These are phyloP conservation scores for Venturia oleaginea DNA, from an alignment of 2,329 filamentous ascomycete genomes.

Conservation along the genomic window DNA sequence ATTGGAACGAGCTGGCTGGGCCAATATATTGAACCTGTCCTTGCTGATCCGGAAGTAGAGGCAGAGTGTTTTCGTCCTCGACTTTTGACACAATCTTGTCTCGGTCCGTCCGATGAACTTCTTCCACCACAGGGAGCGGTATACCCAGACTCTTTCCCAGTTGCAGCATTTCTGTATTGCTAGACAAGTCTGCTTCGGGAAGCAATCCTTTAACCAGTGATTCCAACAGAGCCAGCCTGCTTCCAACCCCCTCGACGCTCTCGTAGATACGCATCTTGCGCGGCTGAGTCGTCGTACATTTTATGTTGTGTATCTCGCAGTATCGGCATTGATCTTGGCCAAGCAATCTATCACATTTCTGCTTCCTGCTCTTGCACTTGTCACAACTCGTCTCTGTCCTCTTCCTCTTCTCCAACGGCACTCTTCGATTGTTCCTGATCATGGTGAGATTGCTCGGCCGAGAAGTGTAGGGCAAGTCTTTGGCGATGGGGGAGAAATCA, in stretches of 20 bases:
- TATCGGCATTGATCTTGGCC: conserved; percentile 34
- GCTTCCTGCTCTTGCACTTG: conserved; percentile 39
- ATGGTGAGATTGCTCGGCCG: background rate
- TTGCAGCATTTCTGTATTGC: conserved; percentile 32
- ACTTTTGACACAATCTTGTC: conserved; percentile 10
- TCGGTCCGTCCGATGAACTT: conserved; percentile 15
- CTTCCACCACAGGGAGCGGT: conserved; percentile 25
- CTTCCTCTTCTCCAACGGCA: conserved; percentile 37
- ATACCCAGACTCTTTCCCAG: conserved; percentile 32
- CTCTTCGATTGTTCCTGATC: conserved; percentile 20
- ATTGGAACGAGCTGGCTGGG: conserved; percentile 33
- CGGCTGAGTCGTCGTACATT: conserved; percentile 35
- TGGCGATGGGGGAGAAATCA: background rate
- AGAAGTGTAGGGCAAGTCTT: background rate
- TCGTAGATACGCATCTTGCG: conserved; percentile 37
- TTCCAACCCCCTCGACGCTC: conserved; percentile 34
- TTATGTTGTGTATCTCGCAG: conserved; percentile 32
- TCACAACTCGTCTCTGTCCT: conserved; percentile 38
- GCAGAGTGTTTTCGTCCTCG: conserved; percentile 26
- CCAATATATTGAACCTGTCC: conserved; percentile 38
- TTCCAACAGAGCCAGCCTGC: conserved; percentile 34
- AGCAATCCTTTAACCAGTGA: conserved; percentile 36
- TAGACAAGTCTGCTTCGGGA: conserved; percentile 35
- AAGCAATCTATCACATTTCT: conserved; percentile 34
- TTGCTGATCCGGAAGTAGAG: conserved; percentile 33